Evolutionary conservation across 1,284 basidiomycete genomes (phyloP), one percentile per base, ranked within the genome.

Genomic region (Puccinia brachypodii): DNA sequence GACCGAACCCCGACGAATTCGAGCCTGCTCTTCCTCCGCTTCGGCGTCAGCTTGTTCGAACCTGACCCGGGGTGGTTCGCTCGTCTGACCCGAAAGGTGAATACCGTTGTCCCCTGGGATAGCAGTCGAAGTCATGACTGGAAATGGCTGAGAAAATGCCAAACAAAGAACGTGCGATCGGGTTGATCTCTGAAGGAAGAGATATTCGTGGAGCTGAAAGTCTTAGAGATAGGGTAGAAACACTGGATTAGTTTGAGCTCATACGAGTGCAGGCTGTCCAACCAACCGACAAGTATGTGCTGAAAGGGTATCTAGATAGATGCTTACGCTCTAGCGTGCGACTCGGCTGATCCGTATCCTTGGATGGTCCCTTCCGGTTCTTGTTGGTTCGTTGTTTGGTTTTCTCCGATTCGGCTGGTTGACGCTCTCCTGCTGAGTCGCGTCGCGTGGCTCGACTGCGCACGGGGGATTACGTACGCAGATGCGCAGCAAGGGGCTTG

Each of bases 21-120:
- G 60, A 1, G 77, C 58, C 40, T 80, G 36, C 22, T 72, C 69
- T 33, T 80, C 77, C n/a, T 78, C 76, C 33, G 68, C 76, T 22
- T 80, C 56, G 16, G 33, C 53, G 19, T 53, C 22, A 14, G 28
- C 8, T 14, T 22, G 28, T 47, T 80, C 50, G 40, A 80, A 80
- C 53, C 77, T 25, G 6, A 80, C 77, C 44, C 69, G 66, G 31
- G 66, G 53, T 11, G 68, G 28, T 22, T 60, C 73, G 4, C 19
- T 6, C 1, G 60, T 6, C 25, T 38, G 75, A 53, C 28, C 60
- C 50, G 42, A 33, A 58, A 13, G 71, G 47, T 2, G 60, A 25
- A 25, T 33, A 36, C 31, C 14, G 38, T 42, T 44, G 36, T 58
- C 36, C 16, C 53, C 58, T 25, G 38, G 40, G 31, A 8, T 40